These are phyloP conservation scores for Trametes hirsuta DNA, from an alignment of 1,284 basidiomycete genomes.

Conservation along the genomic window DNA sequence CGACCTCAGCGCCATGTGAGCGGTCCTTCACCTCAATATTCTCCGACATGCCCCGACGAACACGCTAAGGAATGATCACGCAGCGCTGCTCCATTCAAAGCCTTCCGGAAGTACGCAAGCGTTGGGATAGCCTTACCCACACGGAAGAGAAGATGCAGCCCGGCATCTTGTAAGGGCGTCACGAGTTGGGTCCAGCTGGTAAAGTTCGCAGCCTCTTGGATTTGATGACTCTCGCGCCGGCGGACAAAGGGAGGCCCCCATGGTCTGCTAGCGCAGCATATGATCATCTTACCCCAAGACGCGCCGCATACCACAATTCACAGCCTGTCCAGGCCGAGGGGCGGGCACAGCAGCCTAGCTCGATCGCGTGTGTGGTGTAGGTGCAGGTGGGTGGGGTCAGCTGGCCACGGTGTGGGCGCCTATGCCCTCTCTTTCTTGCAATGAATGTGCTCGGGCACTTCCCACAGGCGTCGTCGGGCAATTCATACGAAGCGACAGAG, in stretches of 20 bases:
- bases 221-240: background rate
- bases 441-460: background rate
- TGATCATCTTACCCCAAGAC: background rate
- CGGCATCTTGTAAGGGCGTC: background rate
- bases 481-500: background rate
- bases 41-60: background rate
- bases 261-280: background rate
- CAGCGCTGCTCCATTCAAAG: background rate
- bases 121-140: background rate
- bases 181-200: slow-evolving; percentile 7
- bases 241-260: background rate
- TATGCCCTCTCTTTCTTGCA: background rate
- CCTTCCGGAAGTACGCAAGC: background rate
- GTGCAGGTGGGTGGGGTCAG: slow-evolving; percentile 5
- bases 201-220: background rate
- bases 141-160: background rate
- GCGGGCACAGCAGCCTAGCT: background rate
- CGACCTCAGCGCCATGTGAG: slow-evolving; percentile 3
- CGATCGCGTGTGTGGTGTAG: background rate
- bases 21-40: background rate
- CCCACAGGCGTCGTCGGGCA: background rate
- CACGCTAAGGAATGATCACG: background rate
- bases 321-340: background rate
- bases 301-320: background rate
- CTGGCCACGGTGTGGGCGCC: background rate